A percentile compares a stretch with the other conserved stretches of the same genome.
Evolutionary conservation across 495 filamentous ascomycete species (phyloP).

Genomic region (Annulohypoxylon bovei): DNA sequence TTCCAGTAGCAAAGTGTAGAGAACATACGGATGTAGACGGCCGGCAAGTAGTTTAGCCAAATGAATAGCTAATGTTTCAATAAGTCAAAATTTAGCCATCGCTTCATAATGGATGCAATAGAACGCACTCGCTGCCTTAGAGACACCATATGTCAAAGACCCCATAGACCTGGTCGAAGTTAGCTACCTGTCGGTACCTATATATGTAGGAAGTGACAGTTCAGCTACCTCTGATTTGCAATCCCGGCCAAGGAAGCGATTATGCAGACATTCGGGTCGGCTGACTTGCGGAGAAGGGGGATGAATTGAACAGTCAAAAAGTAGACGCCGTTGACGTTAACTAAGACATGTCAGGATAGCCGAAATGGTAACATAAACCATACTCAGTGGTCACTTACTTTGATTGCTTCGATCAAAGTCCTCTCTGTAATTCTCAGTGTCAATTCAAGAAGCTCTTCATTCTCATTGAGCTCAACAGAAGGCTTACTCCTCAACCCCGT

Average conservation of each 20-base stretch:
- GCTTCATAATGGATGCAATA: neutral
- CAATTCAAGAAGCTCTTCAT: neutral
- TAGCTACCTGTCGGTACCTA: neutral
- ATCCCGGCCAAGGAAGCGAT: neutral
- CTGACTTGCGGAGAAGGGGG: neutral
- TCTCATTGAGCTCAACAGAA: neutral
- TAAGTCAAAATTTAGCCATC: neutral
- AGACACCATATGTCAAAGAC: neutral
- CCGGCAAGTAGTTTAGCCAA: neutral
- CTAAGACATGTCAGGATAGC: neutral
- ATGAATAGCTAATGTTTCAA: neutral
- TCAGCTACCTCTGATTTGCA: constrained; percentile 4
- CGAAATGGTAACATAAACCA: neutral
- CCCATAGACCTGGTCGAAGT: neutral
- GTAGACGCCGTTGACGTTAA: constrained; percentile 5
- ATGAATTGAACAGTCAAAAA: neutral
- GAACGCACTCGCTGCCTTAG: neutral
- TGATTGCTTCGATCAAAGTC: neutral
- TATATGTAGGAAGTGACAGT: neutral
- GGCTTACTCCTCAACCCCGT: neutral
- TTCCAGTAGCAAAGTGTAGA: too few relatives aligned
- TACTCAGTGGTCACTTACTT: neutral
- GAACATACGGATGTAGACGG: neutral
- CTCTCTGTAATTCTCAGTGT: neutral
- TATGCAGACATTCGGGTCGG: constrained; percentile 1